These are phyloP conservation scores for Pseudogymnoascus sp. DNA, from an alignment of 2,329 filamentous ascomycete genomes.

Conservation along the genomic window DNA sequence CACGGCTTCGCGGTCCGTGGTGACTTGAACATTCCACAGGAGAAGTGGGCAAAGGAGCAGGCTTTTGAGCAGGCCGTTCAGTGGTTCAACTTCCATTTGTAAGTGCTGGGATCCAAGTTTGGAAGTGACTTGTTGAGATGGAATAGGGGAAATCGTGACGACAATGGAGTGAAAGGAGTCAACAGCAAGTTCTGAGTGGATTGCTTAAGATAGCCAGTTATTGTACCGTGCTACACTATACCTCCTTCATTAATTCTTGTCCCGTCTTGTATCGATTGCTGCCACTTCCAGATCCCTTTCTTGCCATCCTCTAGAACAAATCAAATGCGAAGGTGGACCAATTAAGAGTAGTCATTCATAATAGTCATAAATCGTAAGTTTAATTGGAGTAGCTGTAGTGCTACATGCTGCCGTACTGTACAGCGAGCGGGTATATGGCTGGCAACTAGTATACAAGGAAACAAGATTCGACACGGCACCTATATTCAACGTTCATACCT, in stretches of 20 bases:
- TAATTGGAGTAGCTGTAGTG: not conserved
- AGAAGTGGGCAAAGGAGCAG: constrained; percentile 70
- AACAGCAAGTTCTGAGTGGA: not conserved
- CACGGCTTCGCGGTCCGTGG: constrained; percentile 72
- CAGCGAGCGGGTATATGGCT: constrained; percentile 7
- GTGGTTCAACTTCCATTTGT: constrained; percentile 62
- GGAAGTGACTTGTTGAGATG: constrained; percentile 1
- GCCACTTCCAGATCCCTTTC: not conserved
- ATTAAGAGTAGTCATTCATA: not conserved
- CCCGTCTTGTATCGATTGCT: not conserved
- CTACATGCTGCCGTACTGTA: constrained; percentile 1
- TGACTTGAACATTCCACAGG: constrained; percentile 49
- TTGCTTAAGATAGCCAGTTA: not conserved
- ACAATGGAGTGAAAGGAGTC: not conserved
- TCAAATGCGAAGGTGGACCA: not conserved
- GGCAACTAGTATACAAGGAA: constrained; percentile 6
- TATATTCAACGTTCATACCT: constrained; percentile 26
- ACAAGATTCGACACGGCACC: not conserved
- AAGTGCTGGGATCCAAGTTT: constrained; percentile 2
- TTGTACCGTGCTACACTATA: not conserved
- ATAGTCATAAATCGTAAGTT: constrained; percentile 3
- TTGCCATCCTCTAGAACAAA: not conserved
- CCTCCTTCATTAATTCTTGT: not conserved
- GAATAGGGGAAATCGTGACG: not conserved
- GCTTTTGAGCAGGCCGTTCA: constrained; percentile 69